Percentiles rank a stretch among this genome's conserved stretches.
These are phyloP conservation scores for Darksidea phi DNA, from an alignment of 495 filamentous ascomycete genomes.

Conservation along the genomic window DNA sequence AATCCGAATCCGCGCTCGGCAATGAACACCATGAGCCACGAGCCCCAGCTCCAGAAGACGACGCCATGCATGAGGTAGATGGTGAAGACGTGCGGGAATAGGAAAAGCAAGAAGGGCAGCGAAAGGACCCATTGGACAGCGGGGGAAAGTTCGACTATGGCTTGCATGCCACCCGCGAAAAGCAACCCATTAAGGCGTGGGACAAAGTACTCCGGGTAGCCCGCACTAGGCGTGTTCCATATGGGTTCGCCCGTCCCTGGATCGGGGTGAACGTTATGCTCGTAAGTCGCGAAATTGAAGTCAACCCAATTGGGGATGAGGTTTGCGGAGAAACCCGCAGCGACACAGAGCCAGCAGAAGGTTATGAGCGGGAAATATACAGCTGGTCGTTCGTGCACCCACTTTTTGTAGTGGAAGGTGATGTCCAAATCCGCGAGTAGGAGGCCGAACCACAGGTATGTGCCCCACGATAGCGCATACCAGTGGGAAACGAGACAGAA, in stretches of 20 bases:
- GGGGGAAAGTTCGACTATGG: conserved; percentile 43
- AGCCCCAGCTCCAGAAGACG: conserved; percentile 46
- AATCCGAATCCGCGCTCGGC: conserved; percentile 22
- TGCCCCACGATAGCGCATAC: conserved; percentile 47
- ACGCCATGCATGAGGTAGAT: conserved; percentile 50
- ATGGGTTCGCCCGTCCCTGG: conserved; percentile 36
- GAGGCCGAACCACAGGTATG: conserved; percentile 46
- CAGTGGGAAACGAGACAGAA: conserved; percentile 45
- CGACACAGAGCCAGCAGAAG: conserved; percentile 31
- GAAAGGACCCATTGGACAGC: conserved; percentile 41
- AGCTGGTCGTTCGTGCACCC: conserved; percentile 34
- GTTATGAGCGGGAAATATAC: conserved; percentile 40
- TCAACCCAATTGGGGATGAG: conserved; percentile 35
- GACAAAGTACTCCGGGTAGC: conserved; percentile 45
- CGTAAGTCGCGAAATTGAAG: conserved; percentile 39
- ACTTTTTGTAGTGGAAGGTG: conserved; percentile 45
- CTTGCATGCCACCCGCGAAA: conserved; percentile 42
- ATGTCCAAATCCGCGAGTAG: conserved; percentile 47
- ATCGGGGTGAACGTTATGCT: conserved; percentile 47
- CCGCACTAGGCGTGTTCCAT: conserved; percentile 30
- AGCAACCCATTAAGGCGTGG: conserved; percentile 46
- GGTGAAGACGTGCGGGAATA: conserved; percentile 50
- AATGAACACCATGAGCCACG: conserved; percentile 31
- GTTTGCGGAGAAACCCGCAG: conserved; percentile 39
- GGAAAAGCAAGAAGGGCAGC: conserved; percentile 37